These are phyloP conservation scores for Mycogone perniciosa DNA, from an alignment of 2,329 filamentous ascomycete species.

Conservation along the genomic window DNA sequence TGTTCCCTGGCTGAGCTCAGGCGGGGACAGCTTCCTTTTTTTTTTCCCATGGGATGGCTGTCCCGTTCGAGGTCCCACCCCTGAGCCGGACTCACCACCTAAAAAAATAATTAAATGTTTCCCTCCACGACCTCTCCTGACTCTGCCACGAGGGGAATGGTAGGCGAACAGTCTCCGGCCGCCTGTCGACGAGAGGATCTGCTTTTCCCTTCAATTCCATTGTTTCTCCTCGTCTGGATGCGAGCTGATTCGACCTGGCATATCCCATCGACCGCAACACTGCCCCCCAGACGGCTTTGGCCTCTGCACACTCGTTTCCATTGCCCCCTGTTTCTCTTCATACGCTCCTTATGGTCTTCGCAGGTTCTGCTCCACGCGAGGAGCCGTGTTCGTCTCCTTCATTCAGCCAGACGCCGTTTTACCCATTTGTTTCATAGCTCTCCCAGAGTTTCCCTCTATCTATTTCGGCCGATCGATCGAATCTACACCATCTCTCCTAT, in stretches of 20 bases:
- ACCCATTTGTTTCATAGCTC: constrained; percentile 8
- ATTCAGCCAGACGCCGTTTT: background rate
- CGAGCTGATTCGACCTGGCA: constrained; percentile 1
- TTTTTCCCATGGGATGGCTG: constrained; percentile 6
- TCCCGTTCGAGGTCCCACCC: constrained; percentile 19
- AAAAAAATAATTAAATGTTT: constrained; percentile 18
- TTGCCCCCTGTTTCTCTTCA: constrained; percentile 25
- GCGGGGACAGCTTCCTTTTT: background rate
- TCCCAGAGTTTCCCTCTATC: background rate
- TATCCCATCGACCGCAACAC: constrained; percentile 1
- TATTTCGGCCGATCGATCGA: constrained; percentile 6
- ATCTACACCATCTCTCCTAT: background rate
- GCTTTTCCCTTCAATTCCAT: constrained; percentile 3
- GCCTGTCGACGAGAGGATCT: constrained; percentile 2
- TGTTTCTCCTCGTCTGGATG: background rate
- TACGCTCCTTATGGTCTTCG: constrained; percentile 20
- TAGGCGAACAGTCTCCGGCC: constrained; percentile 2
- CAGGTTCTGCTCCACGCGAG: constrained; percentile 14
- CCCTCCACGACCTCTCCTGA: constrained; percentile 13
- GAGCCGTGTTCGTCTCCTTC: constrained; percentile 11
- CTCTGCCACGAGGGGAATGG: constrained; percentile 10
- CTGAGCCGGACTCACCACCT: constrained; percentile 17
- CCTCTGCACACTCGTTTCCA: constrained; percentile 26
- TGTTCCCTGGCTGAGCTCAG: background rate
- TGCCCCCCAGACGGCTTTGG: constrained; percentile 19